phyloP scores from a whole-genome alignment of 768 basidiomycete genomes.

The Favolaschia claudopus region DNA sequence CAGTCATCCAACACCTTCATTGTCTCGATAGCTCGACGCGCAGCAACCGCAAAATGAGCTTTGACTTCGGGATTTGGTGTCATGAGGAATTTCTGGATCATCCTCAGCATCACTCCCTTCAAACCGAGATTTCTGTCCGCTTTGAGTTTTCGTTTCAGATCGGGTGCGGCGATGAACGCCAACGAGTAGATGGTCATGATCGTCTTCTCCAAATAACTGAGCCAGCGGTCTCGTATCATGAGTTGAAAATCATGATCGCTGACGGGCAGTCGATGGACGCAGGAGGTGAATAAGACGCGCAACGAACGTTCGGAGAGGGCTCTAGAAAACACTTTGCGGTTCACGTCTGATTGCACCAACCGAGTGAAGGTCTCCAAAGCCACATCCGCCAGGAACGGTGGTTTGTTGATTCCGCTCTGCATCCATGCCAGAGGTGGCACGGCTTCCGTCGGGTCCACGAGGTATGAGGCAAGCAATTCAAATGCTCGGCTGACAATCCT shows the following conservation, averaged over 20 bases:
- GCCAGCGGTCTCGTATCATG: slow-evolving; percentile 68
- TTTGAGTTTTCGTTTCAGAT: slow-evolving; percentile 76
- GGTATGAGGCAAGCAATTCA: slow-evolving; percentile 74
- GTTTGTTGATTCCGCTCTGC: slow-evolving; percentile 56
- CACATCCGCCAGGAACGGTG: slow-evolving; percentile 69
- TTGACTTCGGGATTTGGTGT: slow-evolving; percentile 60
- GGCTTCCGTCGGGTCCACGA: slow-evolving; percentile 74
- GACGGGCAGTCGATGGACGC: slow-evolving; percentile 87
- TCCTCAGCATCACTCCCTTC: slow-evolving; percentile 71
- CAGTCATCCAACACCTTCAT: slow-evolving; percentile 82
- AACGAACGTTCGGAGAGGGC: slow-evolving; percentile 66
- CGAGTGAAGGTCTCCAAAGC: slow-evolving; percentile 90
- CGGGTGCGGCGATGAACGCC: slow-evolving; percentile 81
- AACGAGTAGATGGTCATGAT: slow-evolving; percentile 88
- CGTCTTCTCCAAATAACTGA: slow-evolving; percentile 81
- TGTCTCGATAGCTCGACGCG: slow-evolving; percentile 75
- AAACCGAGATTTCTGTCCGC: slow-evolving; percentile 71
- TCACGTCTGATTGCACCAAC: slow-evolving; percentile 77
- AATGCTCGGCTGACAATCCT: slow-evolving; percentile 67
- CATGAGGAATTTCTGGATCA: slow-evolving; percentile 70
- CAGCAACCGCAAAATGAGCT: slow-evolving; percentile 57
- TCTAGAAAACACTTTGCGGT: slow-evolving; percentile 74
- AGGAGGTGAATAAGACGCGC: slow-evolving; percentile 67
- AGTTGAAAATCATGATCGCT: slow-evolving; percentile 77
- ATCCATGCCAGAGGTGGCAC: slow-evolving; percentile 67